Conservation (phyloP, 257 asterid genomes). For the Rubia yunnanensis region DNA sequence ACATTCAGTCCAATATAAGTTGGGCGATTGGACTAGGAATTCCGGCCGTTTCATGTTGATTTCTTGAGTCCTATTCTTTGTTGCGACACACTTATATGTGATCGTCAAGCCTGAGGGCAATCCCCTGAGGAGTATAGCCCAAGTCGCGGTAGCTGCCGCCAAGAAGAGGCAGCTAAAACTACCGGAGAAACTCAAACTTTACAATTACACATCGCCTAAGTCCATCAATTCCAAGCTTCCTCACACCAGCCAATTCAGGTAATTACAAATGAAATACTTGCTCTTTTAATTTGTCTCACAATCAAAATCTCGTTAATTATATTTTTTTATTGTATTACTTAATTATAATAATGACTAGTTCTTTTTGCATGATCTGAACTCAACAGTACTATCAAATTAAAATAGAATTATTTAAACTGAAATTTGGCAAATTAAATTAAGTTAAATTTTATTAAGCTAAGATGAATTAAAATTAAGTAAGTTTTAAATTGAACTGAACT, state of each 20-base stretch:
- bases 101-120: slow-evolving; percentile 72
- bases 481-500: too few relatives aligned
- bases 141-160: slow-evolving; percentile 40
- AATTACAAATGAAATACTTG: neutral
- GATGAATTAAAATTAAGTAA: too few relatives aligned
- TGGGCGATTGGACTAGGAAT: slow-evolving; percentile 62
- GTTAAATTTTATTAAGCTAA: too few relatives aligned
- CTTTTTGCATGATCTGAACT: too few relatives aligned
- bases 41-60: slow-evolving; percentile 54
- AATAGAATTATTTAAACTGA: too few relatives aligned
- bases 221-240: slow-evolving; percentile 58
- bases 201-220: slow-evolving; percentile 28
- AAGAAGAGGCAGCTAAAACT: slow-evolving; percentile 44
- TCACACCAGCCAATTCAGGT: slow-evolving; percentile 63
- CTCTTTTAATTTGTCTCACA: too few relatives aligned
- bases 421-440: too few relatives aligned
- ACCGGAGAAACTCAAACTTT: slow-evolving; percentile 38
- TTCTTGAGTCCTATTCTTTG: slow-evolving; percentile 41
- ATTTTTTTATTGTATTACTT: too few relatives aligned
- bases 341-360: too few relatives aligned
- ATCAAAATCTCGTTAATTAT: neutral
- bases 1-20: slow-evolving; percentile 61
- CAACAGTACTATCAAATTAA: too few relatives aligned
- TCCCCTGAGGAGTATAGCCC: slow-evolving; percentile 46
- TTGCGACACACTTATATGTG: slow-evolving; percentile 47